A percentile compares a stretch with the other conserved stretches of the same genome.
phyloP scores from a whole-genome alignment of 495 filamentous ascomycete genomes.

The Xeromyces bisporus region DNA sequence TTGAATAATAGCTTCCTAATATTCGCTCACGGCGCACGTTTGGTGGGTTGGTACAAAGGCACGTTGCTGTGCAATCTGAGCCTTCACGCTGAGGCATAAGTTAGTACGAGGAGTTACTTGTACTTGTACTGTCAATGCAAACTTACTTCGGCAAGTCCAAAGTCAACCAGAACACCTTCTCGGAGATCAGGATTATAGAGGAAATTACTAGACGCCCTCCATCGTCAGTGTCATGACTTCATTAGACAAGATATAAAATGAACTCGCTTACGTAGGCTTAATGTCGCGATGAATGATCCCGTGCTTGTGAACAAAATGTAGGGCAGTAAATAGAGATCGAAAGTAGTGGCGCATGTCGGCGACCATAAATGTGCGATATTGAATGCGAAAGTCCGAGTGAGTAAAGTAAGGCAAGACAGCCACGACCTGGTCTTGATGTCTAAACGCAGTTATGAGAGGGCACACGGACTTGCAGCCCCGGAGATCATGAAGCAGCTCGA shows the following conservation, averaged over 20 bases:
- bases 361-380: constrained; percentile 76
- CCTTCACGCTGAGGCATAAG: constrained; percentile 19
- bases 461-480: constrained; percentile 69
- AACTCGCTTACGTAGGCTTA: constrained; percentile 60
- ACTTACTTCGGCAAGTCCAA: constrained; percentile 70
- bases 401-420: constrained; percentile 90
- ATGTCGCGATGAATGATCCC: constrained; percentile 91
- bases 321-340: constrained; percentile 68
- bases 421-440: constrained; percentile 84
- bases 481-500: constrained; percentile 88
- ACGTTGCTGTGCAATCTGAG: constrained; percentile 24
- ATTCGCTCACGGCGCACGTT: constrained; percentile 23
- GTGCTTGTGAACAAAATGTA: constrained; percentile 64
- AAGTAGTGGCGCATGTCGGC: constrained; percentile 80
- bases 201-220: constrained; percentile 48
- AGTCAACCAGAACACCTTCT: constrained; percentile 87
- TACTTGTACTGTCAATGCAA: no score
- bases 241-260: neutral
- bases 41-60: constrained; percentile 23
- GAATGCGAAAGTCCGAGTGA: constrained; percentile 89
- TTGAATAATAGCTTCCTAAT: constrained; percentile 25
- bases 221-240: constrained; percentile 4
- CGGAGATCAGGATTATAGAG: constrained; percentile 71
- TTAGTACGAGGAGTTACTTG: no score
- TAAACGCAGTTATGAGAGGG: constrained; percentile 90